Evolutionary conservation across 768 basidiomycete genomes (phyloP), one percentile per base, ranked within the genome.

Genomic region (Chiua virens): DNA sequence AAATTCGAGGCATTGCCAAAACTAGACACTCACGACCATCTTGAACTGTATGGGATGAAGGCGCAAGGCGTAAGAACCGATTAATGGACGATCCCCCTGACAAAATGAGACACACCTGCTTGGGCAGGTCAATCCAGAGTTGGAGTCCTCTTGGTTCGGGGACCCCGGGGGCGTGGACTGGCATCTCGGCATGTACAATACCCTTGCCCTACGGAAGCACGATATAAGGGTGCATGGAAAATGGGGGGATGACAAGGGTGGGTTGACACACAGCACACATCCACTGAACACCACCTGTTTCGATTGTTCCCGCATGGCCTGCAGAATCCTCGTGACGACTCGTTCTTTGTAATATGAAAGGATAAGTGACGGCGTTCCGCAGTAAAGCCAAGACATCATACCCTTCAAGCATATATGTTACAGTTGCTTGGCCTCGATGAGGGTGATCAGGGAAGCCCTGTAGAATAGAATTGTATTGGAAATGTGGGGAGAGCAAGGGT

Each of bases 401-500:
- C 81, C 91, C 93, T 72, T 90, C 77, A 0, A 93, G 75, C 84
- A 97, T 87, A 68, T 96, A 96, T 0, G 93, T 94, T 4, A 90
- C 86, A 2, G 87, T 91, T 4, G 86, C 85, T 67, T 94, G 92
- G 4, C 92, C 94, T 17, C 92, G 79, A 67, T 95, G 94, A 3
- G 94, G 92, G 65, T 96, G 94, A 65, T 97, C 95, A 13, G 92
- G 90, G 62, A 96, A 93, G 4, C 90, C 89, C 86, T 87, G 50
- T 18, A n/a, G 35, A 43, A 22, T 14, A 9, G 17, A 22, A 3
- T 32, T 3, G 37, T 22, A 23, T 30, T 13, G 32, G 28, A 34
- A 21, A 8, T 11, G 10, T 14, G 34, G 34, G 34, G 5, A 32
- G n/a, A 21, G 11, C 32, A 13, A 17, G 47, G 18, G 28, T 10